These are phyloP conservation scores for Orbilia ellipsospora DNA, from an alignment of 2,329 filamentous ascomycete genomes.

Conservation along the genomic window DNA sequence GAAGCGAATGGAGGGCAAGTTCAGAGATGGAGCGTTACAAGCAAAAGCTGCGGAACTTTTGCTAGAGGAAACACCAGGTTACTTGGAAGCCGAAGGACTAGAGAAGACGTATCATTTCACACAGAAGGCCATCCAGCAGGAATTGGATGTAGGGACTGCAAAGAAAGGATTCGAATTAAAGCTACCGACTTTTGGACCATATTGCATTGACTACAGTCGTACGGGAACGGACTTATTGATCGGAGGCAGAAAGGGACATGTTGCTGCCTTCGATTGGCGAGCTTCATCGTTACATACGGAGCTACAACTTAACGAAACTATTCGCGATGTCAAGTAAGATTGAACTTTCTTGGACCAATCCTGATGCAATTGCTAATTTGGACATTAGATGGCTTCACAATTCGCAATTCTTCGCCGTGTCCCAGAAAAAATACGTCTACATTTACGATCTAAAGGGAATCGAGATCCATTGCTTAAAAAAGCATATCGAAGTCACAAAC, in stretches of 20 bases:
- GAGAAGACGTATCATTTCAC: conserved; percentile 93
- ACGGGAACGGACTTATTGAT: conserved; percentile 88
- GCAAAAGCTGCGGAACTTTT: conserved; percentile 96
- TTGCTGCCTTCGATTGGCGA: conserved; percentile 96
- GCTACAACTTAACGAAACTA: conserved; percentile 87
- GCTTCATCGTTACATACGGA: conserved; percentile 91
- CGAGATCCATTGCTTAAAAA: conserved; percentile 89
- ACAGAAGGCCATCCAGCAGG: conserved; percentile 82
- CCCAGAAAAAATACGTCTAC: conserved; percentile 96
- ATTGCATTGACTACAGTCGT: conserved; percentile 86
- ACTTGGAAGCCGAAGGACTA: conserved; percentile 90
- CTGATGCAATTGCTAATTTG: conserved; percentile 6
- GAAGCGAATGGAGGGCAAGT: conserved; percentile 81
- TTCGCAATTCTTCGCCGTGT: conserved; percentile 80
- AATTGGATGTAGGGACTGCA: conserved; percentile 82
- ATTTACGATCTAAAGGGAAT: conserved; percentile 94
- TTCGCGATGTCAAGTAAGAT: conserved; percentile 86
- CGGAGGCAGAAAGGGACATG: conserved; percentile 89
- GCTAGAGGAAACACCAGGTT: conserved; percentile 84
- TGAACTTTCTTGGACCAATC: neutral
- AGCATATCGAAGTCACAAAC: conserved; percentile 88
- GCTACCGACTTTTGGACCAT: conserved; percentile 84
- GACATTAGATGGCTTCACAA: conserved; percentile 59
- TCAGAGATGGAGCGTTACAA: conserved; percentile 80
- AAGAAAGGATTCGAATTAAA: conserved; percentile 94